Evolutionary conservation across 495 filamentous ascomycete species (phyloP), one percentile per base, ranked within the genome.

Genomic region (Aspergillus leporis): DNA sequence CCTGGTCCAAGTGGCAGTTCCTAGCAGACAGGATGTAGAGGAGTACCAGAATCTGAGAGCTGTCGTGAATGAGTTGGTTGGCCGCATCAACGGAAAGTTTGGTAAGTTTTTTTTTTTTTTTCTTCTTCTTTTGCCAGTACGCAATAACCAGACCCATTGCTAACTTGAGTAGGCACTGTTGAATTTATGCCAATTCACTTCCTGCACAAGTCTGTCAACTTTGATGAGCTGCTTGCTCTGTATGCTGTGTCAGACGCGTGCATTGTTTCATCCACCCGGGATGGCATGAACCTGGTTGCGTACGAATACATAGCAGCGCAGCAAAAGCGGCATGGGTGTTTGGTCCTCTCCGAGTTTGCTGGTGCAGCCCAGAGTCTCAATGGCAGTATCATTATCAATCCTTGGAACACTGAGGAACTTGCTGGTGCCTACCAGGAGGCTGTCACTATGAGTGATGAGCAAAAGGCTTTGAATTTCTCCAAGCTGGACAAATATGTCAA

Each of bases 131-230:
- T n/a, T n/a, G n/a, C n/a, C n/a, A 51, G n/a, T 14, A 31, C 25
- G 30, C 18, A 38, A 32, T 51, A 16, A 21, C n/a, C n/a, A n/a
- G n/a, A n/a, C 51, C 18, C 34, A 4, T 23, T 47, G 14, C 31
- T 34, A 21, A 41, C 52, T 51, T 40, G 38, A 34, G 0, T 53
- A 87, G 85, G 92, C 65, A 96, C 91, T 5, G 86, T 97, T 61
- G 94, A 98, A 71, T 97, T 96, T 74, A 95, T 93, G 88, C 93
- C 93, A 0, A 97, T 98, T 65, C 94, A 97, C 73, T 98, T 96
- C 77, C 85, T 98, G 66, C 93, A 98, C 78, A 93, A 97, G 70
- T 93, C 90, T 5, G 91, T 97, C 69, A 81, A 85, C 43, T 96
- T 96, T 63, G 90, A 96, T 61, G 93, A 98, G 73, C 83, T 98